These are phyloP conservation scores for Phytophthora meadii DNA, from an alignment of 352 stramenopile genomes.

Conservation along the genomic window DNA sequence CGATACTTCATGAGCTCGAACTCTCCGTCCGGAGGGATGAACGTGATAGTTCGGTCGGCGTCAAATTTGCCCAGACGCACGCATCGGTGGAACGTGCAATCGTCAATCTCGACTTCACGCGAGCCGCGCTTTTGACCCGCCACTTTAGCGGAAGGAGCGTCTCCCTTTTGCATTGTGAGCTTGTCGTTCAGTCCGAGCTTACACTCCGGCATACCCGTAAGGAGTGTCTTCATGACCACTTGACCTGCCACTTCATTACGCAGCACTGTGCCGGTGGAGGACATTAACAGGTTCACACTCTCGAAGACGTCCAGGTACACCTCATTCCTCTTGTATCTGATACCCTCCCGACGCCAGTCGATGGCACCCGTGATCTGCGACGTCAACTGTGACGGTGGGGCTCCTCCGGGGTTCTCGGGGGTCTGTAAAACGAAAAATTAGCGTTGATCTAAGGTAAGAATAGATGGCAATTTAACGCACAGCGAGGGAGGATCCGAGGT, in stretches of 20 bases:
- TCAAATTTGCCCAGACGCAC: constrained; percentile 98
- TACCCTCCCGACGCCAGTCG: constrained; percentile 94
- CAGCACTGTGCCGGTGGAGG: constrained; percentile 92
- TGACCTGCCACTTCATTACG: constrained; percentile 96
- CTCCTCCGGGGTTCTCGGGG: constrained; percentile 91
- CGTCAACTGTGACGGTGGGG: constrained; percentile 87
- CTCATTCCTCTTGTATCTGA: constrained; percentile 99
- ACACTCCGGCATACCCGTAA: constrained; percentile 99
- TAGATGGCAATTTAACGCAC: constrained; percentile 27
- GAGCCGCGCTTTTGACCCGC: constrained; percentile 75
- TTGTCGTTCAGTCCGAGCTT: constrained; percentile 99
- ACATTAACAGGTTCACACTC: constrained; percentile 97
- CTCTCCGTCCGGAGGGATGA: constrained; percentile 98
- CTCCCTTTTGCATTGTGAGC: constrained; percentile 97
- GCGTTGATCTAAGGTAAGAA: background rate
- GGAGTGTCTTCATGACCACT: constrained; percentile 98
- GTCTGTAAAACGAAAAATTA: constrained; percentile 56
- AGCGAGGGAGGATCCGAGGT: constrained; percentile 88
- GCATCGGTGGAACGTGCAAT: constrained; percentile 99
- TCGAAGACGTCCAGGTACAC: constrained; percentile 98
- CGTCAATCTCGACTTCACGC: constrained; percentile 93
- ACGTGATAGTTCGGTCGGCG: constrained; percentile 96
- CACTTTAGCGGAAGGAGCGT: constrained; percentile 54
- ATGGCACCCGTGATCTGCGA: constrained; percentile 91
- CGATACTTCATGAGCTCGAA: constrained; percentile 99